Percentiles rank a stretch among this genome's conserved stretches.
phyloP scores from a whole-genome alignment of 176 grass and related monocot genomes.

The Aegilops tauschii region DNA sequence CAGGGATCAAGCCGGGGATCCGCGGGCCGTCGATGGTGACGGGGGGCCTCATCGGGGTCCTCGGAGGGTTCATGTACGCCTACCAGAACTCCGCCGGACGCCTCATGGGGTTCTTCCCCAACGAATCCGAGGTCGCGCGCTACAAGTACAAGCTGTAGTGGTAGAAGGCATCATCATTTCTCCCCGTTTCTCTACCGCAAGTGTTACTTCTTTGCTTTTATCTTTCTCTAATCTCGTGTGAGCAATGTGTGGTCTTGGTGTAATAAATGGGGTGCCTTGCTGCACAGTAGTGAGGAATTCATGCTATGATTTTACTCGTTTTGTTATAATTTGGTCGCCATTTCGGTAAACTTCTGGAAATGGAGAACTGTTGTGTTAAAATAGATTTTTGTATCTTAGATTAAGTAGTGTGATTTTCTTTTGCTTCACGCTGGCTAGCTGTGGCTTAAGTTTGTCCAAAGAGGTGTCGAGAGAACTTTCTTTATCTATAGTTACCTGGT shows the following conservation, averaged over 20 bases:
- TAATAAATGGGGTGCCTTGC: conserved; percentile 43
- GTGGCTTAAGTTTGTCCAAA: neutral
- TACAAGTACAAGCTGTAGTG: conserved; percentile 59
- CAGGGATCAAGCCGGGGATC: conserved; percentile 96
- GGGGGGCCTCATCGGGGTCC: conserved; percentile 77
- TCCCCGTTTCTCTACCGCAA: neutral
- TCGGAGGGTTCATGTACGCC: conserved; percentile 98
- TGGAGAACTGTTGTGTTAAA: neutral
- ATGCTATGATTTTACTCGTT: conserved; percentile 33
- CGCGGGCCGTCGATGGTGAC: conserved; percentile 97
- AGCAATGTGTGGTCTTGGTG: conserved; percentile 8
- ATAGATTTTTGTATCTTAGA: neutral
- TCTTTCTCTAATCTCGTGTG: conserved; percentile 25
- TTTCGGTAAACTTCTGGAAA: neutral
- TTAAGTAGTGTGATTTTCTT: neutral
- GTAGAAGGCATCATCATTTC: neutral
- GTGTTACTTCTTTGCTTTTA: conserved; percentile 15
- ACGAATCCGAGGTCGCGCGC: conserved; percentile 71
- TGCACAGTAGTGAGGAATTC: conserved; percentile 25
- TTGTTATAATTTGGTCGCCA: conserved; percentile 15
- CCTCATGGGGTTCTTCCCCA: conserved; percentile 98
- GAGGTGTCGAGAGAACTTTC: neutral
- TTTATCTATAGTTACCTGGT: neutral
- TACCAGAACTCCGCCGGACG: conserved; percentile 95
- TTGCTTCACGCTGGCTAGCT: neutral